Conservation (phyloP, 306 rosid species). For the Mimosa bimucronata region DNA sequence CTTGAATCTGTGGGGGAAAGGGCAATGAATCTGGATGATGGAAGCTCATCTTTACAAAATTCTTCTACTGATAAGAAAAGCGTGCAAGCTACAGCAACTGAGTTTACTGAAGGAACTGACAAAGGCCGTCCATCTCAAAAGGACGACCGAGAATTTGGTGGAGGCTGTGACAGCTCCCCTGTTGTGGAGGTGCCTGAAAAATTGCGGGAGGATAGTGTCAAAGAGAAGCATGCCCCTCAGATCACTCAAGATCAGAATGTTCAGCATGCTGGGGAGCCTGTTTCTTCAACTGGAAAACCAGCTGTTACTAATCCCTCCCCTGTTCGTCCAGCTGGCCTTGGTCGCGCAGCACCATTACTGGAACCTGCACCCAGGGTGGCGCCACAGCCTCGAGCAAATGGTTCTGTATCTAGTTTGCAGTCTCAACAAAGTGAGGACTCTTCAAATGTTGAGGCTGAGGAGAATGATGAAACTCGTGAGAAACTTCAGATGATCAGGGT, state of each 20-base stretch:
- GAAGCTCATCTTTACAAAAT: slow-evolving; percentile 25
- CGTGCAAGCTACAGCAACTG: slow-evolving; percentile 40
- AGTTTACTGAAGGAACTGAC: slow-evolving; percentile 34
- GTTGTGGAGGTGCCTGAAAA: slow-evolving; percentile 47
- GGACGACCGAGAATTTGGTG: slow-evolving; percentile 42
- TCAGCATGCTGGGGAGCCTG: slow-evolving; percentile 42
- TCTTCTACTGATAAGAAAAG: slow-evolving; percentile 36
- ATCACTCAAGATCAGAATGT: slow-evolving; percentile 38
- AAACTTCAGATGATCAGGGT: slow-evolving; percentile 97
- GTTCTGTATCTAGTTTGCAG: slow-evolving; percentile 60
- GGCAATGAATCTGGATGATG: slow-evolving; percentile 1
- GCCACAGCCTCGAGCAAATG: slow-evolving; percentile 82
- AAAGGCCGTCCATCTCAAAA: slow-evolving; percentile 38
- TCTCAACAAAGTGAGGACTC: slow-evolving; percentile 82
- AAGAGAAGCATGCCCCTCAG: slow-evolving; percentile 45
- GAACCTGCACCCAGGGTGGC: slow-evolving; percentile 74
- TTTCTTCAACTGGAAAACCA: slow-evolving; percentile 58
- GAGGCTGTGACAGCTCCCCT: slow-evolving; percentile 35
- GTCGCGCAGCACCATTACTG: slow-evolving; percentile 80
- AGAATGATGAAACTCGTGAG: slow-evolving; percentile 95
- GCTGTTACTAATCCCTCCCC: slow-evolving; percentile 50
- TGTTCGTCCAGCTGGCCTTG: slow-evolving; percentile 90
- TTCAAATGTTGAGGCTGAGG: slow-evolving; percentile 73
- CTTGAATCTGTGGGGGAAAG: slow-evolving; percentile 19
- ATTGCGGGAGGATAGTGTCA: slow-evolving; percentile 46